phyloP scores from a whole-genome alignment of 164 flowering plant genomes.

The Vitis riparia region DNA sequence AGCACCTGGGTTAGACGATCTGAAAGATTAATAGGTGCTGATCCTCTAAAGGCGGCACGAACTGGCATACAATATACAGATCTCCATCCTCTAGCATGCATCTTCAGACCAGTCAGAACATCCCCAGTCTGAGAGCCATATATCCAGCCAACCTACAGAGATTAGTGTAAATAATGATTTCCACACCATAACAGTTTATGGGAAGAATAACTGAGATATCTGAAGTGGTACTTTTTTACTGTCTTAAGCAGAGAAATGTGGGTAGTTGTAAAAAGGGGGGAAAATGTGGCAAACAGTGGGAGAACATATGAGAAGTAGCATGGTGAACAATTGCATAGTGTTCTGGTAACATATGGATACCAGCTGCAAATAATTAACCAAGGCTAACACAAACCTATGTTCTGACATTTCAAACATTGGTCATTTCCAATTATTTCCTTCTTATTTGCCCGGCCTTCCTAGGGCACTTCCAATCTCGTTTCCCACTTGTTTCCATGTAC shows the following conservation, averaged over 20 bases:
- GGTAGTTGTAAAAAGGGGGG: not conserved
- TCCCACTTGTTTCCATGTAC: too few relatives aligned
- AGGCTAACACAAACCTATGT: too few relatives aligned
- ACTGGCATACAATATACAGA: not conserved
- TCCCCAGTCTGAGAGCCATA: slow-evolving; percentile 53
- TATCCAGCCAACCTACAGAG: slow-evolving; percentile 43
- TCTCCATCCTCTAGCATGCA: too few relatives aligned
- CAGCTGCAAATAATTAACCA: not conserved
- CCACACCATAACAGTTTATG: too few relatives aligned
- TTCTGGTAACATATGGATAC: not conserved
- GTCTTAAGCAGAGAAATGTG: not conserved
- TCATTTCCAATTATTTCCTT: not conserved
- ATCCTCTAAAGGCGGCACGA: slow-evolving; percentile 43
- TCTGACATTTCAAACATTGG: not conserved
- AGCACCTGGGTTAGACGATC: slow-evolving; percentile 53
- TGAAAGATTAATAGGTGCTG: slow-evolving; percentile 52
- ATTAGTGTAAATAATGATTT: not conserved
- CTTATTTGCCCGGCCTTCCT: too few relatives aligned
- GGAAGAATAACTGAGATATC: too few relatives aligned
- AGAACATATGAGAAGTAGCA: not conserved
- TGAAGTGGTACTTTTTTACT: not conserved
- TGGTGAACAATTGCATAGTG: too few relatives aligned
- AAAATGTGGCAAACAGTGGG: not conserved
- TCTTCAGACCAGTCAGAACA: slow-evolving; percentile 36
- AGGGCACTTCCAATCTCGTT: too few relatives aligned